Evolutionary conservation across 768 basidiomycete genomes (phyloP), one percentile per base, ranked within the genome.

Genomic region (Lepiota brunneoincarnata): DNA sequence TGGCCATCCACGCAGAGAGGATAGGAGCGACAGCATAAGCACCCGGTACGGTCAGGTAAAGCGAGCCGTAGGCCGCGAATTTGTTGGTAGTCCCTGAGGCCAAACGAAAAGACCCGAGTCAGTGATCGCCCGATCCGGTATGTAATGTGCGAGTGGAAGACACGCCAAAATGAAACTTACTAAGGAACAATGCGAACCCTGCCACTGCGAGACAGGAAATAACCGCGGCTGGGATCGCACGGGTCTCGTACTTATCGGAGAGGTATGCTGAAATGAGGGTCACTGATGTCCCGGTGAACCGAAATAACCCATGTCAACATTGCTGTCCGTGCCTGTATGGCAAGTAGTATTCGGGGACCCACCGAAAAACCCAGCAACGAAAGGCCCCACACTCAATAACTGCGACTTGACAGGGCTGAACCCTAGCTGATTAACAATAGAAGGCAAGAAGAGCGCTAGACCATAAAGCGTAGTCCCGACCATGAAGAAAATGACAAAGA

Each of bases 351-450:
- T 18, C 12, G 24, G 6, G 36, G 1, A 58, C 71, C 18, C 43
- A 74, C 72, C 60, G 48, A 70, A 61, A 55, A 72, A 74, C 3
- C 67, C 69, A 6, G 59, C 67, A 24, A 66, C 72, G 46, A 72
- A 74, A 1, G 72, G 72, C 1, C 70, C 70, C 9, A 72, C 72
- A 42, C 70, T 72, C 12, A 74, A 64, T 4, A 74, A 49, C 52
- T 74, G 72, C 7, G 68, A 65, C 50, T 64, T 64, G 24, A 57
- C 63, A 2, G 68, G 45, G 21, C 61, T 67, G 54, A 72, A 72
- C 1, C 69, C 69, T 3, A 72, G 61, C 49, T 71, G 69, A n/a
- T 66, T 68, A 18, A 74, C 67, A 45, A 72, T 71, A 4, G 71
- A 72, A 3, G 72, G 72, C 10, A 69, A 57, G 63, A 72, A 74